These are phyloP conservation scores for Sarocladium oryzae DNA, from an alignment of 2,329 filamentous ascomycete species.

Conservation along the genomic window DNA sequence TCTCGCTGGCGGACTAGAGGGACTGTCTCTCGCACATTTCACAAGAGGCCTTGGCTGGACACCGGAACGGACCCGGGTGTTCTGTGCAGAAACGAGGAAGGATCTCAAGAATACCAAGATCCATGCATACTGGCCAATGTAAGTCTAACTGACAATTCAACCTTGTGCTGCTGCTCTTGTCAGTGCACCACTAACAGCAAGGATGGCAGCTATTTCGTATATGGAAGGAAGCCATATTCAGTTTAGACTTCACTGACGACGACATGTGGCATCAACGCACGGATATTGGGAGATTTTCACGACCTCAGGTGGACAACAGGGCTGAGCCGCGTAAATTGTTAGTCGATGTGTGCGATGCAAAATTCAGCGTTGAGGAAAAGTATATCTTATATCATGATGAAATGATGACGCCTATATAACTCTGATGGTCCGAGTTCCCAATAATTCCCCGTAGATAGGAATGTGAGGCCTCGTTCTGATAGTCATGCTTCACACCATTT, in stretches of 20 bases:
- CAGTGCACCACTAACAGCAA: background rate
- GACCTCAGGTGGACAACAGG: no score
- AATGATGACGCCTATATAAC: no score
- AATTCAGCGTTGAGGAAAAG: no score
- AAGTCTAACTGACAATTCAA: constrained; percentile 8
- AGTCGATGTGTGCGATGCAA: no score
- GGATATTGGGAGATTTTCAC: no score
- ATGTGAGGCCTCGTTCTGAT: no score
- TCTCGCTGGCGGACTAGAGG: constrained; percentile 19
- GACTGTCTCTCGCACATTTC: constrained; percentile 22
- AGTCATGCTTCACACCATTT: background rate
- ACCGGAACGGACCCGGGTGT: constrained; percentile 17
- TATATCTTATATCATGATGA: no score
- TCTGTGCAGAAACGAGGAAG: constrained; percentile 18
- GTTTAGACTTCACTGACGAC: background rate
- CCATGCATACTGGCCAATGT: constrained; percentile 23
- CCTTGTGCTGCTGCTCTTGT: background rate
- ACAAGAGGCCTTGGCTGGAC: constrained; percentile 22
- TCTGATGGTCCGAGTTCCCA: no score
- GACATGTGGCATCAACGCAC: background rate
- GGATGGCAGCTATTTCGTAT: background rate
- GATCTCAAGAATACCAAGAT: constrained; percentile 19
- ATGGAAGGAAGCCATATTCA: constrained; percentile 1
- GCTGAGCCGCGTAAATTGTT: no score
- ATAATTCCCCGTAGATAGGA: no score